Conservation (phyloP, 108 stramenopile genomes). For the Thalassiosira profunda region DNA sequence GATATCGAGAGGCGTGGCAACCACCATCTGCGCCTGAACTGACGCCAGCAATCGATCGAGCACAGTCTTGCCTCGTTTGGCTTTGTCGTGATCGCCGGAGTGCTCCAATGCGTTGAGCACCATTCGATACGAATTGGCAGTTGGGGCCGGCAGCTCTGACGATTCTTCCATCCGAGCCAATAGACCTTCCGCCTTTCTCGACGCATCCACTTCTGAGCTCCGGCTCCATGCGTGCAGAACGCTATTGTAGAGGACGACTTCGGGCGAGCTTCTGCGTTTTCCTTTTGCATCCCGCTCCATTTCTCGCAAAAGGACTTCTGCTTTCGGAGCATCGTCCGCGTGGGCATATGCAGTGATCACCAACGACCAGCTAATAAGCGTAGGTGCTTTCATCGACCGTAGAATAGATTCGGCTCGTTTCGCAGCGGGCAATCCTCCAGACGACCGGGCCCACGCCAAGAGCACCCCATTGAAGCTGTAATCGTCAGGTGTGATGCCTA, state of each 20-base stretch:
- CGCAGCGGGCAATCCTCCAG: constrained; percentile 28
- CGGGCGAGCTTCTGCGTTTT: not conserved
- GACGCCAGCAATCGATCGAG: constrained; percentile 12
- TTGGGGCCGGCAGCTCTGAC: constrained; percentile 14
- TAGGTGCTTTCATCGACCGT: constrained; percentile 27
- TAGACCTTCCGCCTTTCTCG: constrained; percentile 31
- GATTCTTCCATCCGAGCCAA: constrained; percentile 27
- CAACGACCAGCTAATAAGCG: constrained; percentile 42
- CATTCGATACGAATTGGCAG: constrained; percentile 27
- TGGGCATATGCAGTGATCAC: constrained; percentile 60
- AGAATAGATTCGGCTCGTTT: constrained; percentile 35
- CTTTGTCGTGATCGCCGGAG: constrained; percentile 28
- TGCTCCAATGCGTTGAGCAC: constrained; percentile 41
- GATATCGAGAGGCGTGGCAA: no score
- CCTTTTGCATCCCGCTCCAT: constrained; percentile 33
- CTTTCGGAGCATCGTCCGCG: constrained; percentile 38
- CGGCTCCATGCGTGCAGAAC: constrained; percentile 38
- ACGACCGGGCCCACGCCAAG: constrained; percentile 35
- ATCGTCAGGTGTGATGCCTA: constrained; percentile 21
- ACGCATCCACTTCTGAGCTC: constrained; percentile 24
- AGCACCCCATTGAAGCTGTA: constrained; percentile 45
- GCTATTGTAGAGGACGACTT: constrained; percentile 41
- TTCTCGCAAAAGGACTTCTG: constrained; percentile 28
- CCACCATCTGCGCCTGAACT: not conserved
- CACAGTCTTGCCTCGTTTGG: constrained; percentile 27